phyloP scores from a whole-genome alignment of 345 rosid genomes.

The Geranium rotundifolium region DNA sequence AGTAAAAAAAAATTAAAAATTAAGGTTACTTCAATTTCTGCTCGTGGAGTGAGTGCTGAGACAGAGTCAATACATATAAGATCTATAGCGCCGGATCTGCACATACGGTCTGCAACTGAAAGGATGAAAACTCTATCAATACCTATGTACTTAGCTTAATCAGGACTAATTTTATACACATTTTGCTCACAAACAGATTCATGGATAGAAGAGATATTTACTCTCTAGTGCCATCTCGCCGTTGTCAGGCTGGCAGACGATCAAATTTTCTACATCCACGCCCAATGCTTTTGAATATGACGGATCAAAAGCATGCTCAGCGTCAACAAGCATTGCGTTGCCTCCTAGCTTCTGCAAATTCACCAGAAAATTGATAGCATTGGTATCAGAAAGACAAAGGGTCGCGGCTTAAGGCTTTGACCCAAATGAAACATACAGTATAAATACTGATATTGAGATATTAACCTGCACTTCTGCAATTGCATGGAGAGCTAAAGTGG shows the following conservation, averaged over 20 bases:
- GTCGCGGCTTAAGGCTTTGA: neutral
- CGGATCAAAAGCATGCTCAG: constrained; percentile 99
- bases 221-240: constrained; percentile 97
- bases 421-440: constrained; percentile 6
- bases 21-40: constrained; percentile 82
- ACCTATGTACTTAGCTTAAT: neutral
- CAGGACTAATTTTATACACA: neutral
- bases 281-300: constrained; percentile 89
- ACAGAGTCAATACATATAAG: constrained; percentile 95
- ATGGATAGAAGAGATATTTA: constrained; percentile 16
- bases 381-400: neutral
- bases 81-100: constrained; percentile 92
- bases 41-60: constrained; percentile 95
- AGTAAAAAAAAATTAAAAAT: neutral
- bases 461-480: constrained; percentile 94
- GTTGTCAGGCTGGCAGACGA: constrained; percentile 88
- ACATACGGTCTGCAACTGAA: constrained; percentile 97
- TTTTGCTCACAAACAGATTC: neutral
- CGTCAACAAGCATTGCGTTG: constrained; percentile 98
- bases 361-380: constrained; percentile 11
- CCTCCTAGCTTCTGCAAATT: constrained; percentile 78
- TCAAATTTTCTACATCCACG: constrained; percentile 81
- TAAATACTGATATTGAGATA: constrained; percentile 5
- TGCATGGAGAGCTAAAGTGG: constrained; percentile 93
- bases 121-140: constrained; percentile 14